Evolutionary conservation across 345 rosid species (phyloP).

Genomic region (Linum tenue): DNA sequence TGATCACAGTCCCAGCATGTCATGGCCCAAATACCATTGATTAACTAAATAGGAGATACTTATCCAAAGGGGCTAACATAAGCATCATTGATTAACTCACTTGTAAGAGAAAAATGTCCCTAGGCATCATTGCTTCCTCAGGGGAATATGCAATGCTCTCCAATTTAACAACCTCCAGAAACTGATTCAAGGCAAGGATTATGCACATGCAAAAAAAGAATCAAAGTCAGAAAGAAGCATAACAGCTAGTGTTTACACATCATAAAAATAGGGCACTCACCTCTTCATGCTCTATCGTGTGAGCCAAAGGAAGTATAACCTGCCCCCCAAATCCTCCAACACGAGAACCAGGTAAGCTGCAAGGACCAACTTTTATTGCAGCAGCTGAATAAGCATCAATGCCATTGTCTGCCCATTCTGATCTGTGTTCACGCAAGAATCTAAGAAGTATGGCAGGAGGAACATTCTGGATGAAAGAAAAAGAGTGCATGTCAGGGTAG

Average conservation of each 20-base stretch:
- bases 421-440: conserved; percentile 92
- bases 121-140: conserved; percentile 83
- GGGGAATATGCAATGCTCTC: conserved; percentile 85
- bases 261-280: conserved; percentile 26
- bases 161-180: conserved; percentile 87
- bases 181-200: conserved; percentile 28
- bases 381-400: conserved; percentile 95
- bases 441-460: conserved; percentile 97
- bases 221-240: background rate
- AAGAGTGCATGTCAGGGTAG: background rate
- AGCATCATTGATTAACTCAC: conserved; percentile 28
- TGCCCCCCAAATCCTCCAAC: conserved; percentile 87
- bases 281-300: conserved; percentile 94
- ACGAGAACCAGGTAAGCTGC: conserved; percentile 68
- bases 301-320: conserved; percentile 94
- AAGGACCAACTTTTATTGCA: conserved; percentile 91
- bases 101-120: conserved; percentile 89
- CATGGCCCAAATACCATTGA: background rate
- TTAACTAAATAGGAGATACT: too few species aligned
- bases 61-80: background rate
- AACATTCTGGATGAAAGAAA: conserved; percentile 61
- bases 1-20: too few species aligned
- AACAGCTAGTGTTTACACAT: background rate
- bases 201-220: background rate
- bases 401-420: conserved; percentile 98